Evolutionary conservation across 495 filamentous ascomycete genomes (phyloP).

Genomic region (Podospora appendiculata): DNA sequence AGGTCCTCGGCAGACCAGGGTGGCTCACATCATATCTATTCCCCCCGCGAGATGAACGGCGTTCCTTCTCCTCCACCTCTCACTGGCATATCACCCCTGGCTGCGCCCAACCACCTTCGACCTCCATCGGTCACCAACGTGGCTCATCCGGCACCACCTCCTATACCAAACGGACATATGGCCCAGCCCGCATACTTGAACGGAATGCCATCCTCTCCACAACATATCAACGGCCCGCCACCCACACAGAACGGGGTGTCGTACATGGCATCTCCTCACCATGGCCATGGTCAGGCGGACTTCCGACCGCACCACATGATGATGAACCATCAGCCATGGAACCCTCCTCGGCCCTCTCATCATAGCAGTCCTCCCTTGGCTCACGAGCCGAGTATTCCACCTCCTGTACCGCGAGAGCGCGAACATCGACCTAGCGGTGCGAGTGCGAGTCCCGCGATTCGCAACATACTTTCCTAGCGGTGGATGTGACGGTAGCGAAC

Average conservation of each 20-base stretch:
- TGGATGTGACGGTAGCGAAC: not conserved
- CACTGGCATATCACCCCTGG: conserved; percentile 28
- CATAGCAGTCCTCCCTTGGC: conserved; percentile 25
- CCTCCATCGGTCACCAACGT: conserved; percentile 26
- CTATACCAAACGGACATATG: conserved; percentile 33
- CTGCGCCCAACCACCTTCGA: conserved; percentile 34
- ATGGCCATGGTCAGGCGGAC: conserved; percentile 20
- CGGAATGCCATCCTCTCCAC: conserved; percentile 33
- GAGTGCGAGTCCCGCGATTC: conserved; percentile 68
- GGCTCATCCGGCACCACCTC: conserved; percentile 18
- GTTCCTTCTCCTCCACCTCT: conserved; percentile 23
- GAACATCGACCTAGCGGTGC: conserved; percentile 49
- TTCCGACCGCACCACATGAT: conserved; percentile 27
- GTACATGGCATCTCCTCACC: conserved; percentile 16
- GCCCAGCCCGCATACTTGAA: conserved; percentile 29
- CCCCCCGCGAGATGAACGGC: conserved; percentile 32
- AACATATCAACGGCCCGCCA: conserved; percentile 21
- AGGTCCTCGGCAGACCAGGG: conserved; percentile 23
- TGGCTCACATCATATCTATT: conserved; percentile 21
- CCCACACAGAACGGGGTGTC: conserved; percentile 14
- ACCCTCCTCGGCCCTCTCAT: conserved; percentile 6
- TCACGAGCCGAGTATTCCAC: conserved; percentile 21
- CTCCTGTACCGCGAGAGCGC: conserved; percentile 8
- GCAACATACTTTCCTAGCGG: conserved; percentile 59
- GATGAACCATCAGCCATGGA: conserved; percentile 24